Base-by-base conservation (phyloP, 2,329 filamentous ascomycete species). In the Trichoderma citrinoviride region DNA sequence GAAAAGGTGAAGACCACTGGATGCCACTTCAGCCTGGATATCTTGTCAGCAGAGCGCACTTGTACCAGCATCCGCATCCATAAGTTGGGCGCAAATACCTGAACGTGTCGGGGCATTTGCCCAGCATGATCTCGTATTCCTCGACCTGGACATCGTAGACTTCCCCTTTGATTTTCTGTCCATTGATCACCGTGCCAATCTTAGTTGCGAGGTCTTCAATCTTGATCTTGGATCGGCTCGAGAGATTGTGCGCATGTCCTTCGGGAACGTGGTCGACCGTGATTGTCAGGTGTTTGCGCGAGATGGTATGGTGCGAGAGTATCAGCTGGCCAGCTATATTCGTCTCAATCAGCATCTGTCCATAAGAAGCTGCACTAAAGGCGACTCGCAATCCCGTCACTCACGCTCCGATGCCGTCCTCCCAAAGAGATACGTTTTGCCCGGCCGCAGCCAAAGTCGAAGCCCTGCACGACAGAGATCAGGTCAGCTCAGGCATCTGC, bases 121-220 rank as follows among this genome's bases (percentile, higher is more conserved):
- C 93, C 73, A 97, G 82, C 67, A 85, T 84, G 64, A 98, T 84
- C 29, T 82, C 83, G 70, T 90, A 90, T 7, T 60, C 61, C 17
- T 71, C 71, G n/a, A 67, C 69, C 0, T 81, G 78, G n/a, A 93
- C 75, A 10, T 81, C 79, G 67, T 83, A 81, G 53, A 81, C 85
- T 63, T 84, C 79, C 25, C 87, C 88, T 69, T 87, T 87, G 67
- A 93, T 85, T 71, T 87, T 85, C 50, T 85, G 82, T 5, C 87
- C 92, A 73, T 97, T 90, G 63, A 98, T 80, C 3, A 83, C 80
- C 0, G 93, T 97, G 14, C 95, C 94, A 67, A 89, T 87, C 73
- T 96, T 96, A 4, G 93, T 95, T n/a, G 86, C 82, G 67, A 90
- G 81, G 72, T 98, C 95, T 69, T 88, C 88, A 64, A 98, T 81